Evolutionary conservation across 2,329 filamentous ascomycete genomes (phyloP).

Genomic region (Cadophora luteo-olivacea): DNA sequence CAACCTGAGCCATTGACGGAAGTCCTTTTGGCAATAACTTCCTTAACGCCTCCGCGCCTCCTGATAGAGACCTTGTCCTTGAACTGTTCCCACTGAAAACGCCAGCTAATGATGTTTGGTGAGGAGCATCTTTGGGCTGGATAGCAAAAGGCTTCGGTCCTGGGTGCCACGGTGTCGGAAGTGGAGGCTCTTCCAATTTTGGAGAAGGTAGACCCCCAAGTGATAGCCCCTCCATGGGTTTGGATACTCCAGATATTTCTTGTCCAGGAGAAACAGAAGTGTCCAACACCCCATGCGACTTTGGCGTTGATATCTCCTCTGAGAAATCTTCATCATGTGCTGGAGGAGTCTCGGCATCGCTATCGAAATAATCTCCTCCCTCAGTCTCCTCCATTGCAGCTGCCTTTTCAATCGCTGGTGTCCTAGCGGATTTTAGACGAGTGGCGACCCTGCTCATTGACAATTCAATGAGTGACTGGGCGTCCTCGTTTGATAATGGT

Average conservation of each 20-base stretch:
- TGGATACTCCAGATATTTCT: constrained; percentile 34
- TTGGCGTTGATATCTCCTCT: constrained; percentile 13
- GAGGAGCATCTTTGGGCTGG: constrained; percentile 38
- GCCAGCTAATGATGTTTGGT: constrained; percentile 50
- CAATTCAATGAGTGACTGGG: constrained; percentile 64
- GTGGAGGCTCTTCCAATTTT: constrained; percentile 33
- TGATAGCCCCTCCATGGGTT: constrained; percentile 35
- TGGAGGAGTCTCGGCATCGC: constrained; percentile 43
- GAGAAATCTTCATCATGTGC: constrained; percentile 21
- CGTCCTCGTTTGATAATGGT: constrained; percentile 54
- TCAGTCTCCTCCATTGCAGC: constrained; percentile 61
- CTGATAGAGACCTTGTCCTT: constrained; percentile 58
- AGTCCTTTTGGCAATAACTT: constrained; percentile 60
- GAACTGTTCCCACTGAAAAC: constrained; percentile 50
- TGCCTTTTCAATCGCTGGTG: constrained; percentile 63
- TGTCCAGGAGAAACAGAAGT: constrained; percentile 4
- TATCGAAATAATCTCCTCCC: constrained; percentile 49
- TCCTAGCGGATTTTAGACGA: constrained; percentile 59
- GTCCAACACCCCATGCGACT: background rate
- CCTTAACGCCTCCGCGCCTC: constrained; percentile 62
- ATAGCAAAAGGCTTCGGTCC: constrained; percentile 49
- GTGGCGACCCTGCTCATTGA: constrained; percentile 63
- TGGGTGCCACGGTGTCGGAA: constrained; percentile 50
- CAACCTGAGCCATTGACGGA: constrained; percentile 51
- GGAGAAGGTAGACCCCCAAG: constrained; percentile 41